Percentiles rank a stretch among this genome's conserved stretches.
Evolutionary conservation across 106 monocot species (phyloP).

Genomic region (Dioscorea dumetorum): DNA sequence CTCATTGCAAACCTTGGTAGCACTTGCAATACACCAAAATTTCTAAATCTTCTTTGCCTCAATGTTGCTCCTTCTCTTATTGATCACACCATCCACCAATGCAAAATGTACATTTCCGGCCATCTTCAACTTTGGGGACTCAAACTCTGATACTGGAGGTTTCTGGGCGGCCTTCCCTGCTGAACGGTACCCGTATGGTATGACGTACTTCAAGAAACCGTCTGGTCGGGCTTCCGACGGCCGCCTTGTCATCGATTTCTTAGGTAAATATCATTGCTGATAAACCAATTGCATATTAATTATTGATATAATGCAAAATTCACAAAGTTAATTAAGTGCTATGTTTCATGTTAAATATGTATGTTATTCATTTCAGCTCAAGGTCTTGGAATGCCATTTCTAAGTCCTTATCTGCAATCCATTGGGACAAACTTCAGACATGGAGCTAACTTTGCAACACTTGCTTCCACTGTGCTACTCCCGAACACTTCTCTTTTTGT

Average conservation of each 20-base stretch:
- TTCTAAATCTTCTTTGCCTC: too few relatives aligned
- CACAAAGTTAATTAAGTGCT: too few relatives aligned
- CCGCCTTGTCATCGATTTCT: conserved; percentile 71
- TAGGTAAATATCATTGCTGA: conserved; percentile 17
- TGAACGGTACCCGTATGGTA: conserved; percentile 51
- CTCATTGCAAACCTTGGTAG: too few relatives aligned
- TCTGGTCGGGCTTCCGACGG: conserved; percentile 67
- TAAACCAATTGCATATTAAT: neutral
- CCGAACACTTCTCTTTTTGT: conserved; percentile 72
- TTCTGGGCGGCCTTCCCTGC: conserved; percentile 88
- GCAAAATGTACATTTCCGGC: conserved; percentile 38
- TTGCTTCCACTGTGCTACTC: conserved; percentile 61
- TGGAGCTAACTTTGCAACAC: conserved; percentile 65
- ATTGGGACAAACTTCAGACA: conserved; percentile 59
- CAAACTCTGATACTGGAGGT: conserved; percentile 87
- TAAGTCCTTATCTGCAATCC: conserved; percentile 86
- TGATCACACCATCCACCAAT: neutral
- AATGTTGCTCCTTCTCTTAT: too few relatives aligned
- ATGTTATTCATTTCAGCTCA: conserved; percentile 47
- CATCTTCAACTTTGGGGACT: conserved; percentile 88
- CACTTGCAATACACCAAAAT: too few relatives aligned
- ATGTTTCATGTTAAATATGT: too few relatives aligned
- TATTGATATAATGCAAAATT: neutral
- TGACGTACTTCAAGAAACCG: conserved; percentile 67
- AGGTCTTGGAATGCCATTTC: conserved; percentile 64